Evolutionary conservation across 2,329 filamentous ascomycete genomes (phyloP).

Genomic region (Ceratocystis lukuohia): DNA sequence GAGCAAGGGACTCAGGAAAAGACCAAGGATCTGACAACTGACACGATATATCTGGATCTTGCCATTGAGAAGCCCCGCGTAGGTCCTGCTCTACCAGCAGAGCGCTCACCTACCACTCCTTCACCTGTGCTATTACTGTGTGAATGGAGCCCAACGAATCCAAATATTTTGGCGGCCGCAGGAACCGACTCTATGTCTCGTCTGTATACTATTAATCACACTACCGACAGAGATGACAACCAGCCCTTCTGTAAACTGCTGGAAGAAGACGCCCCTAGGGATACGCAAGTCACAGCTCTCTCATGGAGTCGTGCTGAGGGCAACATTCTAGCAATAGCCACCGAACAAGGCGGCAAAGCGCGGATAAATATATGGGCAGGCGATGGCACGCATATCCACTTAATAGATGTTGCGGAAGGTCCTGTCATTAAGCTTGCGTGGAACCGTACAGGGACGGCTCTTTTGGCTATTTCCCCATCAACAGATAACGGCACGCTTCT

Average conservation of each 20-base stretch:
- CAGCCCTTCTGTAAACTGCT: conserved; percentile 37
- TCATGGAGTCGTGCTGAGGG: conserved; percentile 45
- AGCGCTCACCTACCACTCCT: conserved; percentile 24
- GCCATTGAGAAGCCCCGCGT: conserved; percentile 29
- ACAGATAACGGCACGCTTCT: conserved; percentile 33
- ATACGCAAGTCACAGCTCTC: conserved; percentile 44
- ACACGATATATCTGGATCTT: conserved; percentile 49
- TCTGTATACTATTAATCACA: conserved; percentile 50
- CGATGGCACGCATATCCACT: conserved; percentile 39
- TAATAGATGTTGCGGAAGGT: conserved; percentile 45
- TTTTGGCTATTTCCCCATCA: conserved; percentile 38
- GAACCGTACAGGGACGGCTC: conserved; percentile 42
- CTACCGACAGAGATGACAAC: conserved; percentile 28
- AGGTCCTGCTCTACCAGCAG: conserved; percentile 25
- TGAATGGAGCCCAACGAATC: conserved; percentile 54
- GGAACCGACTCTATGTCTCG: conserved; percentile 58
- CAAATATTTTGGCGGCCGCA: conserved; percentile 52
- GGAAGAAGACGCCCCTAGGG: conserved; percentile 39
- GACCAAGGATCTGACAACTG: conserved; percentile 44
- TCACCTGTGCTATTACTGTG: conserved; percentile 52
- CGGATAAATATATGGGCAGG: conserved; percentile 42
- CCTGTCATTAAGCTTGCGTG: conserved; percentile 49
- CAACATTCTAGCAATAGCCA: conserved; percentile 42
- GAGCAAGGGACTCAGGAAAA: conserved; percentile 54
- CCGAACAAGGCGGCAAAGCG: conserved; percentile 38